phyloP scores from a whole-genome alignment of 2,329 filamentous ascomycete species.

The Penicillium corylophilum region DNA sequence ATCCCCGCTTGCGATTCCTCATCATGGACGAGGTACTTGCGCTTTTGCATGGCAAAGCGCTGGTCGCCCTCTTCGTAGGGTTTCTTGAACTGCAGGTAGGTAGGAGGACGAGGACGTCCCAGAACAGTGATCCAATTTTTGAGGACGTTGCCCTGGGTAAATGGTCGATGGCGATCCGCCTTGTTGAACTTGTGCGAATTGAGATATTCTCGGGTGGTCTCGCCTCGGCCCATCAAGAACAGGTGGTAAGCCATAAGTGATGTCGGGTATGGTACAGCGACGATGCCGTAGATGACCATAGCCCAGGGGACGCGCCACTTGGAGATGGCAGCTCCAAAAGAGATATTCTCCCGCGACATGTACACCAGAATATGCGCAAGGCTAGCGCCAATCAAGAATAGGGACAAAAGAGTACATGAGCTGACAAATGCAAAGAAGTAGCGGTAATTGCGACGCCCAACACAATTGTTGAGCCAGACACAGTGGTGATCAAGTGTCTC shows the following conservation, averaged over 20 bases:
- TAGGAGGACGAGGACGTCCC: constrained; percentile 78
- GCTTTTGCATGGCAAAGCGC: constrained; percentile 65
- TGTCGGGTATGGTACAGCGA: constrained; percentile 76
- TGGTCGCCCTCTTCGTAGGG: constrained; percentile 78
- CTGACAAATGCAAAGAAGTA: constrained; percentile 94
- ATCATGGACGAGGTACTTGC: constrained; percentile 51
- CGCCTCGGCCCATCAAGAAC: constrained; percentile 84
- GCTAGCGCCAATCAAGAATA: constrained; percentile 74
- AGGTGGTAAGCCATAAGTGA: constrained; percentile 86
- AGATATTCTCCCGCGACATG: constrained; percentile 60
- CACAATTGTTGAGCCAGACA: constrained; percentile 98
- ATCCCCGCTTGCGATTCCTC: constrained; percentile 57
- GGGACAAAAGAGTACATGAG: constrained; percentile 70
- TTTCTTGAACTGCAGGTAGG: constrained; percentile 83
- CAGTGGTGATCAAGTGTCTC: constrained; percentile 98
- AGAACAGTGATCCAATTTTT: constrained; percentile 82
- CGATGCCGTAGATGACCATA: constrained; percentile 77
- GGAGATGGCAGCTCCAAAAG: constrained; percentile 67
- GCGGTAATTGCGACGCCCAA: constrained; percentile 94
- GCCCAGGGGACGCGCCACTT: constrained; percentile 80
- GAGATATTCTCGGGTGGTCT: constrained; percentile 94
- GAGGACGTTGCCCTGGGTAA: constrained; percentile 71
- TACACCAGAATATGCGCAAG: constrained; percentile 80
- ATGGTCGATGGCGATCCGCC: constrained; percentile 86
- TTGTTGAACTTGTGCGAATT: constrained; percentile 95